phyloP scores from a whole-genome alignment of 768 basidiomycete genomes.

The Terana coerulea region DNA sequence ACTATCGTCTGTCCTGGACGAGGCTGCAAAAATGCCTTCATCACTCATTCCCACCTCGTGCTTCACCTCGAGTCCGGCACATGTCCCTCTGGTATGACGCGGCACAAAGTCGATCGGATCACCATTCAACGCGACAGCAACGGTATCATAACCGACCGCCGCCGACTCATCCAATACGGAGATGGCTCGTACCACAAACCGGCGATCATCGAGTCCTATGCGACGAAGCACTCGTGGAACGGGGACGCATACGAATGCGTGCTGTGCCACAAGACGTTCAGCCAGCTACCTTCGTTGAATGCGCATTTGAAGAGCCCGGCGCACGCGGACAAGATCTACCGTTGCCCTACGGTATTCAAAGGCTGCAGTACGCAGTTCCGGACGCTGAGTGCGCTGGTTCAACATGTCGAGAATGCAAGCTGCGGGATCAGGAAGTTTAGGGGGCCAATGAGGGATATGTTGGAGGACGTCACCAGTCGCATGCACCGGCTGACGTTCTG shows the following conservation, averaged over 20 bases:
- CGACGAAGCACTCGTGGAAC: conserved; percentile 40
- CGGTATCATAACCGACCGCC: conserved; percentile 50
- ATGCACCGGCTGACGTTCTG: conserved; percentile 2
- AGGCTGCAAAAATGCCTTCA: conserved; percentile 44
- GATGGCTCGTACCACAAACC: conserved; percentile 14
- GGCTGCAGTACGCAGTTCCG: conserved; percentile 41
- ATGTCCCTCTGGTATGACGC: conserved; percentile 46
- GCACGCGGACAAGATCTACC: conserved; percentile 50
- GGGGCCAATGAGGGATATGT: conserved; percentile 31
- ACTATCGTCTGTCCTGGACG: conserved; percentile 30
- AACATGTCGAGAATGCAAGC: conserved; percentile 62
- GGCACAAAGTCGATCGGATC: conserved; percentile 30
- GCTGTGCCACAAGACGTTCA: conserved; percentile 47
- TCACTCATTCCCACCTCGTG: conserved; percentile 49
- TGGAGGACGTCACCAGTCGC: conserved; percentile 26
- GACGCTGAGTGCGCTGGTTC: conserved; percentile 55
- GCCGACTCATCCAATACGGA: conserved; percentile 41
- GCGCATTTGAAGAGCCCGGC: conserved; percentile 60
- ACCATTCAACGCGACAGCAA: conserved; percentile 39
- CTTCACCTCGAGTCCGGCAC: conserved; percentile 59
- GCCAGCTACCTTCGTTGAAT: conserved; percentile 44
- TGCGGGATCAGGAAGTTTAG: conserved; percentile 53
- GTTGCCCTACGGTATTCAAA: conserved; percentile 41
- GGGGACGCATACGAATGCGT: conserved; percentile 54
- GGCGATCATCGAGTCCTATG: conserved; percentile 32